phyloP scores from a whole-genome alignment of 1,284 basidiomycete genomes.

The Phylloporus gajari region DNA sequence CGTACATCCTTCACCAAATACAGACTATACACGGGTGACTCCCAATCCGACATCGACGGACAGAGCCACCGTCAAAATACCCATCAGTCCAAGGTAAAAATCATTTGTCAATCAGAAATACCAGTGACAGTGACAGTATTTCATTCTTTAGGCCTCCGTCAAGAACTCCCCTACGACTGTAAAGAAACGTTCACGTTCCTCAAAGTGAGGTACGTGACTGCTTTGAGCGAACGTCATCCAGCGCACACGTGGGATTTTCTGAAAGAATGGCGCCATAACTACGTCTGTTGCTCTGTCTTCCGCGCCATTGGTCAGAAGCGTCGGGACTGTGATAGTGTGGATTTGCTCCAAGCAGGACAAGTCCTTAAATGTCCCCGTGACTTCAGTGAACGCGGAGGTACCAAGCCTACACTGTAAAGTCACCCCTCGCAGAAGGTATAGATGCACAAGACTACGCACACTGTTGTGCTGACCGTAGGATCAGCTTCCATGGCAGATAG shows the following conservation, averaged over 20 bases:
- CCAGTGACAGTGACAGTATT: too few species aligned
- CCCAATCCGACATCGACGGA: background rate
- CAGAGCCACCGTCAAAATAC: too few species aligned
- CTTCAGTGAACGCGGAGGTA: conserved; percentile 39
- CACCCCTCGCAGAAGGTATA: background rate
- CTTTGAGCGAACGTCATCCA: conserved; percentile 47
- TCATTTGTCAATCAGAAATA: too few species aligned
- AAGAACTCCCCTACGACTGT: conserved; percentile 3
- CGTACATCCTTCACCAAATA: background rate
- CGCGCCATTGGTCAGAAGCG: conserved; percentile 46
- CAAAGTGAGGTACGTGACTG: conserved; percentile 44
- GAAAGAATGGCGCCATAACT: conserved; percentile 44
- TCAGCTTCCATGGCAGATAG: conserved; percentile 25
- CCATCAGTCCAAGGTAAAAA: too few species aligned
- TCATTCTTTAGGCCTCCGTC: background rate
- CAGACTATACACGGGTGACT: background rate
- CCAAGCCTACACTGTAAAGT: conserved; percentile 44
- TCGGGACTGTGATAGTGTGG: conserved; percentile 44
- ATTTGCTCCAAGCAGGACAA: conserved; percentile 45
- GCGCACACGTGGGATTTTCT: conserved; percentile 41
- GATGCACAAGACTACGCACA: conserved; percentile 10
- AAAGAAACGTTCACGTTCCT: conserved; percentile 21
- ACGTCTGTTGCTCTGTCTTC: conserved; percentile 47
- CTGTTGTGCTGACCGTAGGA: conserved; percentile 27
- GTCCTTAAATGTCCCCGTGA: conserved; percentile 42